A percentile compares a stretch with the other conserved stretches of the same genome.
These are phyloP conservation scores for Scheffersomyces illinoinensis DNA, from an alignment of 1,139 yeast species.

Conservation along the genomic window DNA sequence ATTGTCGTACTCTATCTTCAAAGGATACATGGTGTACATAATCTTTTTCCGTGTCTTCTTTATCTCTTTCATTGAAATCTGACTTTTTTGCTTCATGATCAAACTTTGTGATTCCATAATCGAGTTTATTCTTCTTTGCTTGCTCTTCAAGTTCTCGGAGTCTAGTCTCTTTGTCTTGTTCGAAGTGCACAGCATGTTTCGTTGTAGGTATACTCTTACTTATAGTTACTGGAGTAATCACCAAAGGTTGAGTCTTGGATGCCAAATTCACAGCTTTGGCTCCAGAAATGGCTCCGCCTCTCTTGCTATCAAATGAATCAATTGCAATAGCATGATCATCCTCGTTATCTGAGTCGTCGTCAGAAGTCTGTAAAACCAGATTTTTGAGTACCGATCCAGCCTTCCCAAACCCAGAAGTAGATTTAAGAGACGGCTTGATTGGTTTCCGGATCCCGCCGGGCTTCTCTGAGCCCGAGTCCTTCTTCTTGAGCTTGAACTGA, in stretches of 20 bases:
- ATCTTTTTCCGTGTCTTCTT: neutral
- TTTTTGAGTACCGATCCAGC: neutral
- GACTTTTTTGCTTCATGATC: slow-evolving; percentile 2
- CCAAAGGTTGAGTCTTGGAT: slow-evolving; percentile 10
- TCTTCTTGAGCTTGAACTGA: slow-evolving; percentile 25
- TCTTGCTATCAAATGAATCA: slow-evolving; percentile 9
- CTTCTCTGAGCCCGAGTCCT: neutral
- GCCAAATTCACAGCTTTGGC: slow-evolving; percentile 15
- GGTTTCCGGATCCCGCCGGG: neutral
- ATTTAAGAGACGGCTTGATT: neutral
- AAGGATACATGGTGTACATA: slow-evolving; percentile 2
- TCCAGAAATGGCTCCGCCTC: slow-evolving; percentile 24
- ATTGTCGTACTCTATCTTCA: slow-evolving; percentile 8
- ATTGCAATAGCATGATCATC: slow-evolving; percentile 9
- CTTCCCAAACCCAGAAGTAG: neutral
- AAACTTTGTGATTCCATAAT: slow-evolving; percentile 21
- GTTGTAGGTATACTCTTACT: slow-evolving; percentile 6
- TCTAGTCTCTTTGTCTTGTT: slow-evolving; percentile 7
- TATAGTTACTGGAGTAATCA: slow-evolving; percentile 19
- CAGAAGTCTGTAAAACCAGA: slow-evolving; percentile 9
- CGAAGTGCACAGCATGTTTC: slow-evolving; percentile 9
- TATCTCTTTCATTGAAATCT: neutral
- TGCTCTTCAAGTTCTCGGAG: slow-evolving; percentile 8
- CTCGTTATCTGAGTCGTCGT: slow-evolving; percentile 17
- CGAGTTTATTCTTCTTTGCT: slow-evolving; percentile 13